A percentile compares a stretch with the other conserved stretches of the same genome.
These are phyloP conservation scores for Sugiyamaella valdiviana DNA, from an alignment of 805 yeast species.

Conservation along the genomic window DNA sequence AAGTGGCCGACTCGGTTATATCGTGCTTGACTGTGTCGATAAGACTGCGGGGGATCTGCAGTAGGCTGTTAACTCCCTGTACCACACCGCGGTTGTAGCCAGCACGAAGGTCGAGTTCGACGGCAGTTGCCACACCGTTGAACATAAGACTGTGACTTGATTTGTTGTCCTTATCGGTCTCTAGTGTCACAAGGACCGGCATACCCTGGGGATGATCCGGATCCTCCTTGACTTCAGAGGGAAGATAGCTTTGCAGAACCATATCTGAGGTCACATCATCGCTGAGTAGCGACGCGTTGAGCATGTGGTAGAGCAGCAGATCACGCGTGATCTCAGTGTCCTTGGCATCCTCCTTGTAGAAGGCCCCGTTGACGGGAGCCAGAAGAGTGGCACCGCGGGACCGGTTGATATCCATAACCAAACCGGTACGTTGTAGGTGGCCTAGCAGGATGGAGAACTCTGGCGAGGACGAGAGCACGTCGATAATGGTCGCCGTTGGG, in stretches of 20 bases:
- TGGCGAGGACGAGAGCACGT: constrained; percentile 59
- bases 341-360: constrained; percentile 30
- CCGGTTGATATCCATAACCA: constrained; percentile 55
- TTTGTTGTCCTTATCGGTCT: not conserved
- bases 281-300: constrained; percentile 31
- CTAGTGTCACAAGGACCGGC: constrained; percentile 1
- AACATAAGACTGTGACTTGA: not conserved
- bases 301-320: constrained; percentile 28
- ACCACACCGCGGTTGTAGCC: constrained; percentile 58
- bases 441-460: constrained; percentile 62
- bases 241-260: constrained; percentile 10
- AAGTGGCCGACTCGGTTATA: not conserved
- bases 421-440: constrained; percentile 53
- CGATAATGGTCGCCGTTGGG: constrained; percentile 40
- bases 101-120: constrained; percentile 54
- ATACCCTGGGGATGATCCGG: not conserved
- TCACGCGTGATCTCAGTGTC: constrained; percentile 18
- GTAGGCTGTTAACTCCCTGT: constrained; percentile 51
- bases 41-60: constrained; percentile 25
- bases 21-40: not conserved
- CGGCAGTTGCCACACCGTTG: constrained; percentile 37
- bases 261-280: constrained; percentile 22
- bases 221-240: constrained; percentile 6
- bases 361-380: constrained; percentile 80
- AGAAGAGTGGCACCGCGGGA: constrained; percentile 61